These are phyloP conservation scores for Hypomyces perniciosus DNA, from an alignment of 2,329 filamentous ascomycete genomes.

Conservation along the genomic window DNA sequence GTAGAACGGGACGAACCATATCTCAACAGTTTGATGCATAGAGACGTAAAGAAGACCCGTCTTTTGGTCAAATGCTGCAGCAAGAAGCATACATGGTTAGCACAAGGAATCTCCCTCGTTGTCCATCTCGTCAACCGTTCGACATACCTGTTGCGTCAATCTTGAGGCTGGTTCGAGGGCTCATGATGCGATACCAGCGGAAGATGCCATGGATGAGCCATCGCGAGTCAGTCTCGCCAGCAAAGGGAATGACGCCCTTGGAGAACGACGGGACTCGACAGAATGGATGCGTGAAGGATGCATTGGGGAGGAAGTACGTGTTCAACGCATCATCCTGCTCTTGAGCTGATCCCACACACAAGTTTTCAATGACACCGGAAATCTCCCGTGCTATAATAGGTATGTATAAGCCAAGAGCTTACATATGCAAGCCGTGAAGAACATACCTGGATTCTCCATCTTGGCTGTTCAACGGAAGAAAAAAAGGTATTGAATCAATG, in stretches of 20 bases:
- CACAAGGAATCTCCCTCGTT: background rate
- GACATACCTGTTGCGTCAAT: constrained; percentile 52
- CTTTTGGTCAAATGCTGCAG: constrained; percentile 59
- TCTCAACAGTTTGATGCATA: constrained; percentile 67
- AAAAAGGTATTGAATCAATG: background rate
- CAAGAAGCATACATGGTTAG: background rate
- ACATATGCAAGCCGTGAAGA: background rate
- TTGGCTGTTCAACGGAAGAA: background rate
- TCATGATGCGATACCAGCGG: constrained; percentile 79
- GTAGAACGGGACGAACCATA: constrained; percentile 75
- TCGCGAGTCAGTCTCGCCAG: constrained; percentile 52
- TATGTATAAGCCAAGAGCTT: background rate
- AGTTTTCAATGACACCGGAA: constrained; percentile 55
- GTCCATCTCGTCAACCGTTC: background rate
- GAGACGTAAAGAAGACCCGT: constrained; percentile 66
- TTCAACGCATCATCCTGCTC: constrained; percentile 61
- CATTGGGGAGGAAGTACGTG: constrained; percentile 66
- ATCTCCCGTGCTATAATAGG: constrained; percentile 51
- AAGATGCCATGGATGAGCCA: constrained; percentile 65
- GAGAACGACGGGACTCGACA: constrained; percentile 59
- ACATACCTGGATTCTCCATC: constrained; percentile 41
- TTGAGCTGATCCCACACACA: constrained; percentile 61
- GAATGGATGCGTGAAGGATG: constrained; percentile 73
- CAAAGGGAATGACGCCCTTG: constrained; percentile 34
- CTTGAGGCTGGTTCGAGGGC: constrained; percentile 62